A percentile compares a stretch with the other conserved stretches of the same genome.
These are phyloP conservation scores for Arthrobotrys megalospora DNA, from an alignment of 2,329 filamentous ascomycete genomes.

Conservation along the genomic window DNA sequence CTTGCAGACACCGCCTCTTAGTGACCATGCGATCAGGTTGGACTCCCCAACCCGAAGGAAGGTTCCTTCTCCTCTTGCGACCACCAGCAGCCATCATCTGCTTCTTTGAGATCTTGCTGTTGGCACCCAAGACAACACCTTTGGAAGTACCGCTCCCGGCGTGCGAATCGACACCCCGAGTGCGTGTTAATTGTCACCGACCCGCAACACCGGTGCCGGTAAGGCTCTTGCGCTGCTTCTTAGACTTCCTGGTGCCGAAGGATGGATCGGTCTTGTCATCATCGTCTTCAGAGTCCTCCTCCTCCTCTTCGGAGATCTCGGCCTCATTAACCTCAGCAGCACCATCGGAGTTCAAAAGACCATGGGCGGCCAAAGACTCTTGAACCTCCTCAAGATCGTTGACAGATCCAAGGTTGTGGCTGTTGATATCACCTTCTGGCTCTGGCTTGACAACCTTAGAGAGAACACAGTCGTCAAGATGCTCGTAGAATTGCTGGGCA, in stretches of 20 bases:
- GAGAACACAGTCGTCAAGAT: slow-evolving; percentile 83
- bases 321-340: slow-evolving; percentile 61
- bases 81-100: slow-evolving; percentile 71
- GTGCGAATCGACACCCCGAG: slow-evolving; percentile 61
- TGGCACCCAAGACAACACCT: slow-evolving; percentile 47
- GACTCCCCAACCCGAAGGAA: slow-evolving; percentile 94
- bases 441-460: slow-evolving; percentile 81
- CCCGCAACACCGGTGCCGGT: slow-evolving; percentile 59
- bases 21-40: slow-evolving; percentile 94
- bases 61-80: slow-evolving; percentile 92
- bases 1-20: slow-evolving; percentile 95
- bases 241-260: slow-evolving; percentile 65
- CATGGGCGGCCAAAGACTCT: slow-evolving; percentile 62
- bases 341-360: slow-evolving; percentile 62
- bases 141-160: slow-evolving; percentile 66
- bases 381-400: slow-evolving; percentile 72
- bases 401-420: slow-evolving; percentile 76
- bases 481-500: slow-evolving; percentile 97
- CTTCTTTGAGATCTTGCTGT: slow-evolving; percentile 60
- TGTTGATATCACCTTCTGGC: slow-evolving; percentile 78
- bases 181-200: slow-evolving; percentile 62
- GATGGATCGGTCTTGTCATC: slow-evolving; percentile 72
- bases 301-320: slow-evolving; percentile 67
- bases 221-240: slow-evolving; percentile 59
- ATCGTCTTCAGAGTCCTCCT: slow-evolving; percentile 76